Conservation (phyloP, 1,284 basidiomycete genomes). For the Microbotryum intermedium region DNA sequence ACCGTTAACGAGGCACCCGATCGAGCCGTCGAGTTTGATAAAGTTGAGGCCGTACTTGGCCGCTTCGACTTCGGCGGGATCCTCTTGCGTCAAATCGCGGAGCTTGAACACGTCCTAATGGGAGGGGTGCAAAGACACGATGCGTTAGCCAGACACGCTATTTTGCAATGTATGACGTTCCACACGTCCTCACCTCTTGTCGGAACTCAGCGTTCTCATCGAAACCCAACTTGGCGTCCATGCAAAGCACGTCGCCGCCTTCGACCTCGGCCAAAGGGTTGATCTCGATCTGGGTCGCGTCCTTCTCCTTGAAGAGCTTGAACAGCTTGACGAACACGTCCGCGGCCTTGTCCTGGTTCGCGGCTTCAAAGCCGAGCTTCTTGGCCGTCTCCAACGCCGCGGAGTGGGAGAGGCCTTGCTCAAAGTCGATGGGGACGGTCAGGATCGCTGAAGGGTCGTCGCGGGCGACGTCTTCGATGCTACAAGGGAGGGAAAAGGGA, state of each 20-base stretch:
- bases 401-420: slow-evolving; percentile 65
- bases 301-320: slow-evolving; percentile 96
- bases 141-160: background rate
- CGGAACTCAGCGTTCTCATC: slow-evolving; percentile 99
- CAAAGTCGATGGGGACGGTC: slow-evolving; percentile 84
- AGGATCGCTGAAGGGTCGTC: slow-evolving; percentile 94
- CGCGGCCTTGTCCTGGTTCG: slow-evolving; percentile 69
- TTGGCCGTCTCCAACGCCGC: slow-evolving; percentile 67
- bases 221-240: slow-evolving; percentile 99
- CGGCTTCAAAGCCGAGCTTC: slow-evolving; percentile 80
- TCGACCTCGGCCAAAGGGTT: slow-evolving; percentile 95
- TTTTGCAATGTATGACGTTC: no score
- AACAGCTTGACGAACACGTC: slow-evolving; percentile 92
- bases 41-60: slow-evolving; percentile 81
- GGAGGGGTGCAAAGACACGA: background rate
- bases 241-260: slow-evolving; percentile 92
- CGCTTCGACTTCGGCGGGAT: slow-evolving; percentile 79
- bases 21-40: slow-evolving; percentile 97
- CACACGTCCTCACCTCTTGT: slow-evolving; percentile 56
- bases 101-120: slow-evolving; percentile 67
- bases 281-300: slow-evolving; percentile 99
- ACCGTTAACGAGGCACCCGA: slow-evolving; percentile 97
- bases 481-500: slow-evolving; percentile 36
- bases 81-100: slow-evolving; percentile 90
- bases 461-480: slow-evolving; percentile 97